Conservation (phyloP, 345 rosid genomes). For the Lepidium aucheri region DNA sequence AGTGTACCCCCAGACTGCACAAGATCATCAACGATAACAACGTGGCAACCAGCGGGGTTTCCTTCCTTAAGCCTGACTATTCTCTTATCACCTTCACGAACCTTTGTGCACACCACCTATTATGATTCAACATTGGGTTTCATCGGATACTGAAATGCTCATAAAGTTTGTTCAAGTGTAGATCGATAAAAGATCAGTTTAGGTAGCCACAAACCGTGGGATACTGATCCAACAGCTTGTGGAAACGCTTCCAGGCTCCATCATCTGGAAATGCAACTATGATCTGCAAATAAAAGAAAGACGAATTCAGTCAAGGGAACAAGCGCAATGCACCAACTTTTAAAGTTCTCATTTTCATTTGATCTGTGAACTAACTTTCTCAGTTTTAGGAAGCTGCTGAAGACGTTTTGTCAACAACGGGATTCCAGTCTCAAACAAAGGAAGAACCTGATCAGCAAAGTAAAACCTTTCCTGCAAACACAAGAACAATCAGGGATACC, state of each 20-base stretch:
- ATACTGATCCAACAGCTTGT: conserved; percentile 76
- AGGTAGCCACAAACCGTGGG: conserved; percentile 49
- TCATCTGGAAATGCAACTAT: conserved; percentile 97
- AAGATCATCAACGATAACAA: conserved; percentile 90
- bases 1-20: conserved; percentile 99
- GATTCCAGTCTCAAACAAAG: conserved; percentile 93
- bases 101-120: conserved; percentile 91
- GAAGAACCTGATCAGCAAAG: conserved; percentile 93
- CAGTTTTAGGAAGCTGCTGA: conserved; percentile 60
- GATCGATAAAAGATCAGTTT: background rate
- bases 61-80: conserved; percentile 92
- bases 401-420: conserved; percentile 85
- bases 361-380: conserved; percentile 42
- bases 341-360: no score
- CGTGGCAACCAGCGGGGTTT: conserved; percentile 80
- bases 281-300: conserved; percentile 35
- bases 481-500: background rate
- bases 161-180: background rate
- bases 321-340: background rate
- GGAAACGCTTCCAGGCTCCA: conserved; percentile 99
- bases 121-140: conserved; percentile 20
- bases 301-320: background rate
- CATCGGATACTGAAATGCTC: background rate
- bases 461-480: conserved; percentile 83
- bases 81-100: conserved; percentile 93